A percentile compares a stretch with the other conserved stretches of the same genome.
Evolutionary conservation across 2,329 filamentous ascomycete genomes (phyloP).

Genomic region (Decorospora gaudefroyi): DNA sequence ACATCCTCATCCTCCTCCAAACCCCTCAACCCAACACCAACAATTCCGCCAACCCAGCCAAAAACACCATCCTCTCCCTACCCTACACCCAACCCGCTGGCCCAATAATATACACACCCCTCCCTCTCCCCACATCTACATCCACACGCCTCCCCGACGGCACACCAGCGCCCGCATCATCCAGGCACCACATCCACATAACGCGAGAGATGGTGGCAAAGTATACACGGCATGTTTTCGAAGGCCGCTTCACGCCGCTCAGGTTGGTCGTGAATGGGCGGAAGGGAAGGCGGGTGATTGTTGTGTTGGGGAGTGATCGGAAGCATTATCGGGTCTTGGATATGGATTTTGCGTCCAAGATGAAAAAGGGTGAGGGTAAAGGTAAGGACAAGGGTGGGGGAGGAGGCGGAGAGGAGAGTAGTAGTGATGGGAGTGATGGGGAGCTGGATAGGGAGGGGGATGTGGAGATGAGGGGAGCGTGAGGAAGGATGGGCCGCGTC

Average conservation of each 20-base stretch:
- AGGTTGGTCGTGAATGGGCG: conserved; percentile 61
- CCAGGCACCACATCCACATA: conserved; percentile 7
- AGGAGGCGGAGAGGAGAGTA: background rate
- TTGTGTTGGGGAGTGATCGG: conserved; percentile 59
- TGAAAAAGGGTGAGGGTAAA: conserved; percentile 24
- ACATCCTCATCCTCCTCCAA: conserved; percentile 63
- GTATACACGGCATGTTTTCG: conserved; percentile 55
- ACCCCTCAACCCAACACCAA: conserved; percentile 1
- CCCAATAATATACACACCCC: conserved; percentile 14
- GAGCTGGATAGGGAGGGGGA: conserved; percentile 13
- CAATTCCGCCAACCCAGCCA: conserved; percentile 1
- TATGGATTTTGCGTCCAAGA: conserved; percentile 51
- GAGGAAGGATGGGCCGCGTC: background rate
- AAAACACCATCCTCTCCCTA: conserved; percentile 37
- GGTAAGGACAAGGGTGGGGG: conserved; percentile 1
- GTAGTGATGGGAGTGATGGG: conserved; percentile 9
- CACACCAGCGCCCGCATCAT: background rate
- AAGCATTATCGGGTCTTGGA: conserved; percentile 62
- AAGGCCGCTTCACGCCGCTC: conserved; percentile 54
- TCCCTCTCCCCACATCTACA: conserved; percentile 5
- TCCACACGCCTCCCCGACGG: conserved; percentile 12
- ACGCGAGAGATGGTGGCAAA: conserved; percentile 12
- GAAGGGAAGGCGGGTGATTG: conserved; percentile 57
- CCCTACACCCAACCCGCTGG: conserved; percentile 16
- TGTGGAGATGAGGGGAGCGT: conserved; percentile 3